Base-by-base conservation (phyloP, 1,284 basidiomycete genomes). In the Puccinia triticina region DNA sequence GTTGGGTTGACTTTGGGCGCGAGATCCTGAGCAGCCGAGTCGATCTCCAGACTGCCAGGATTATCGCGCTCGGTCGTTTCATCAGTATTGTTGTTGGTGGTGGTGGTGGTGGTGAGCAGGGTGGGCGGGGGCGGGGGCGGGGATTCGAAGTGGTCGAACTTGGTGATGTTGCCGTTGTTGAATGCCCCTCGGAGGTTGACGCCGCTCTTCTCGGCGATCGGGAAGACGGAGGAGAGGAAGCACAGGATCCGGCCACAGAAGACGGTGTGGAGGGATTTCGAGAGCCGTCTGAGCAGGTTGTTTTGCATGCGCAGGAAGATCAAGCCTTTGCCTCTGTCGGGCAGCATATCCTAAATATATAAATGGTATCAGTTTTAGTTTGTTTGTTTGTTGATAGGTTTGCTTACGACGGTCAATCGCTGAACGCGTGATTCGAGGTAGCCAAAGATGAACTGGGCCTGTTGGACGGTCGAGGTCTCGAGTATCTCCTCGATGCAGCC, bases 161-260 rank as follows among this genome's bases (percentile, higher is more conserved):
- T 78, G 1, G 85, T 87, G 16, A 85, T 84, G 88, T 82, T 94
- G 90, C 16, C 94, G 90, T 87, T 92, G 92, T 88, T 87, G 83
- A 88, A 88, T 43, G 94, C 93, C 82, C 95, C 95, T 59, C 93
- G 89, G 83, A 96, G 87, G 87, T 96, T 96, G 67, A 96, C 94
- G 53, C 94, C 94, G 86, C 93, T 95, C 71, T 94, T 89, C 87
- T 96, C 94, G 1, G 93, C 92, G 12, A 96, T 88, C 4, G 94
- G 93, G 85, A 95, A 96, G 0, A 94, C 93, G 0, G 90, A 90
- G 83, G 92, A 93, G 71, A 96, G 88, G 86, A 95, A 93, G 0
- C 92, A 93, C 85, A 95, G 89, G 85, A 96, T 94, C 0, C 94
- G 90, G 1, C 95, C 95, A 84, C 93, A 94, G 86, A 96, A 94